Conservation (phyloP, 2,329 filamentous ascomycete genomes). For the Colletotrichum paranaense region DNA sequence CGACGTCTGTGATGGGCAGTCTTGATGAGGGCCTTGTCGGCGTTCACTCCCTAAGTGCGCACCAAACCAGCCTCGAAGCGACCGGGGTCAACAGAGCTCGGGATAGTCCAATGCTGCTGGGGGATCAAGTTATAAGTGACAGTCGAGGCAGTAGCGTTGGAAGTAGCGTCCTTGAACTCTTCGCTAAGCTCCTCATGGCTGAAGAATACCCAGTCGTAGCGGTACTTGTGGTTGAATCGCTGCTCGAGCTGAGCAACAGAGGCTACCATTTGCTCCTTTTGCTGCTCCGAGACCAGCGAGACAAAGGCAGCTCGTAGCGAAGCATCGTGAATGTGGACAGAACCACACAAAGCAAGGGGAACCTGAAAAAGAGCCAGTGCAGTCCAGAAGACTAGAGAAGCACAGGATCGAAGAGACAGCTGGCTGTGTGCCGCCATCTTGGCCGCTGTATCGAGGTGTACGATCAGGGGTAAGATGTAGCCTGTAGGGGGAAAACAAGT, state of each 20-base stretch:
- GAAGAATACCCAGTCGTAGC: conserved; percentile 91
- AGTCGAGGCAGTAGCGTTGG: conserved; percentile 76
- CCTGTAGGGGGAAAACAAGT: neutral
- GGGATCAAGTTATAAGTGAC: conserved; percentile 80
- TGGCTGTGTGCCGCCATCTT: conserved; percentile 1
- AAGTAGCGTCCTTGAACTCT: conserved; percentile 77
- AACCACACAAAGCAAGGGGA: neutral
- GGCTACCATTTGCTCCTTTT: conserved; percentile 73
- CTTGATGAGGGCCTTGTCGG: conserved; percentile 66
- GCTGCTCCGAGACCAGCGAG: conserved; percentile 78
- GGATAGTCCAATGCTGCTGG: conserved; percentile 80
- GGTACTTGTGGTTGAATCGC: conserved; percentile 81
- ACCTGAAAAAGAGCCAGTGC: neutral
- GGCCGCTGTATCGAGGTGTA: neutral
- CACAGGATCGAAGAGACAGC: neutral
- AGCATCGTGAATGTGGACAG: conserved; percentile 8
- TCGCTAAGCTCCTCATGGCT: conserved; percentile 83
- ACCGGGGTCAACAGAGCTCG: conserved; percentile 76
- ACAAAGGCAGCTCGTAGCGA: conserved; percentile 61
- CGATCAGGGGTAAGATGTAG: too few relatives aligned
- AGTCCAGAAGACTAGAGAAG: neutral
- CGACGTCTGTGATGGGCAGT: conserved; percentile 81
- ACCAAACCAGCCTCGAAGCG: conserved; percentile 74
- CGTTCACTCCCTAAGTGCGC: conserved; percentile 73
- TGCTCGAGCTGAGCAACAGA: conserved; percentile 72